These are phyloP conservation scores for Vicia faba DNA, from an alignment of 306 rosid species.

Conservation along the genomic window DNA sequence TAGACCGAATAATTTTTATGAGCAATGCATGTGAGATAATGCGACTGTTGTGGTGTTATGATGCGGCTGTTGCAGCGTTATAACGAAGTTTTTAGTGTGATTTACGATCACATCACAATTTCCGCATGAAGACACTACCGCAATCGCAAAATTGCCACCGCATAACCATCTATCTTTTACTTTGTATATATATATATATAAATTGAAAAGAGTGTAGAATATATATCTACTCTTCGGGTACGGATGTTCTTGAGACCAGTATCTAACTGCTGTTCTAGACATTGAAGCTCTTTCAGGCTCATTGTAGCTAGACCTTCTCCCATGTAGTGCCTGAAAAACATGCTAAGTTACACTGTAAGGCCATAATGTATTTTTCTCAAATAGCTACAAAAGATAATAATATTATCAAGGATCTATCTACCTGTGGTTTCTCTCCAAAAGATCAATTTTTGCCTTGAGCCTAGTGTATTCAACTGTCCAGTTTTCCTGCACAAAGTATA, in stretches of 20 bases:
- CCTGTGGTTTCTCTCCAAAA: conserved; percentile 74
- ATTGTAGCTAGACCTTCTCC: conserved; percentile 79
- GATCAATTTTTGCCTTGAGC: conserved; percentile 67
- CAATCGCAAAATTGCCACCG: no score
- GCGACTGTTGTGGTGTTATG: no score
- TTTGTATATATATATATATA: neutral
- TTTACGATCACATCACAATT: no score
- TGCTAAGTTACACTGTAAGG: neutral
- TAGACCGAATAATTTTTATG: no score
- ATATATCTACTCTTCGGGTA: conserved; percentile 55
- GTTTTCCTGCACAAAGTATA: conserved; percentile 51
- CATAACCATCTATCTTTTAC: no score
- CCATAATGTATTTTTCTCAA: neutral
- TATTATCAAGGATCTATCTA: neutral
- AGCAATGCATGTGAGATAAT: no score
- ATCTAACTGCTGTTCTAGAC: conserved; percentile 82
- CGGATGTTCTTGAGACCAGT: conserved; percentile 70
- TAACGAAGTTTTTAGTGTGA: no score
- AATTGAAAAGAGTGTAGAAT: neutral
- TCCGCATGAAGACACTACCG: no score
- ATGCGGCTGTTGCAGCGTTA: no score
- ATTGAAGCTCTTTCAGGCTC: conserved; percentile 71
- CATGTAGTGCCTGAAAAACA: conserved; percentile 59
- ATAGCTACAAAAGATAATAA: neutral
- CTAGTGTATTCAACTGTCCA: conserved; percentile 74